A percentile compares a stretch with the other conserved stretches of the same genome.
These are phyloP conservation scores for Pythium volutum DNA, from an alignment of 352 stramenopile species.

Conservation along the genomic window DNA sequence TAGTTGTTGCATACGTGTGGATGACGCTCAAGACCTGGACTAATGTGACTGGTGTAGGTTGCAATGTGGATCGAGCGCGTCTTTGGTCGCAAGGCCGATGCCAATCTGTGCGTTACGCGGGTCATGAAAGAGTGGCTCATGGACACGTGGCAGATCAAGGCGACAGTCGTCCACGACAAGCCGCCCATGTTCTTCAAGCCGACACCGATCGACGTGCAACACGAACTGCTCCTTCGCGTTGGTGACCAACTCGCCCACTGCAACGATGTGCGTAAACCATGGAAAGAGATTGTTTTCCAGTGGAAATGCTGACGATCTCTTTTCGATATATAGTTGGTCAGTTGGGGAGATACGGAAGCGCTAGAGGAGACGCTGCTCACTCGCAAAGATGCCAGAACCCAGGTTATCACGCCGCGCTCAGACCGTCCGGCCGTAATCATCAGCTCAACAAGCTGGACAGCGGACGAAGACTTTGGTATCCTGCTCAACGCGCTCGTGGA, in stretches of 20 bases:
- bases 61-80: slow-evolving; percentile 80
- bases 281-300: background rate
- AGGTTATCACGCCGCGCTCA: slow-evolving; percentile 34
- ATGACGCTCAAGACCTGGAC: background rate
- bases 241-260: slow-evolving; percentile 63
- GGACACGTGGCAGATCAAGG: slow-evolving; percentile 88
- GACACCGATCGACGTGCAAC: slow-evolving; percentile 74
- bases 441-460: slow-evolving; percentile 98
- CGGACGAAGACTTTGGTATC: slow-evolving; percentile 99
- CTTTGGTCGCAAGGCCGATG: slow-evolving; percentile 90
- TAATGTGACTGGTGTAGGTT: slow-evolving; percentile 35
- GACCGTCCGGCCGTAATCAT: slow-evolving; percentile 75
- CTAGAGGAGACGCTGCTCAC: slow-evolving; percentile 67
- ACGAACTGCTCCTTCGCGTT: slow-evolving; percentile 90
- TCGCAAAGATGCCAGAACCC: slow-evolving; percentile 27
- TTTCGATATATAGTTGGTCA: slow-evolving; percentile 14
- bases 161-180: slow-evolving; percentile 93
- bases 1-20: slow-evolving; percentile 12
- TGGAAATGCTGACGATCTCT: background rate
- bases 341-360: background rate
- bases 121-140: slow-evolving; percentile 95
- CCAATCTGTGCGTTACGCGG: slow-evolving; percentile 96
- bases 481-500: slow-evolving; percentile 91
- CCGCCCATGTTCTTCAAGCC: slow-evolving; percentile 93
- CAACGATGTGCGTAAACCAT: slow-evolving; percentile 51